Conservation (phyloP, 345 rosid species). For the Physaria fendleri region DNA sequence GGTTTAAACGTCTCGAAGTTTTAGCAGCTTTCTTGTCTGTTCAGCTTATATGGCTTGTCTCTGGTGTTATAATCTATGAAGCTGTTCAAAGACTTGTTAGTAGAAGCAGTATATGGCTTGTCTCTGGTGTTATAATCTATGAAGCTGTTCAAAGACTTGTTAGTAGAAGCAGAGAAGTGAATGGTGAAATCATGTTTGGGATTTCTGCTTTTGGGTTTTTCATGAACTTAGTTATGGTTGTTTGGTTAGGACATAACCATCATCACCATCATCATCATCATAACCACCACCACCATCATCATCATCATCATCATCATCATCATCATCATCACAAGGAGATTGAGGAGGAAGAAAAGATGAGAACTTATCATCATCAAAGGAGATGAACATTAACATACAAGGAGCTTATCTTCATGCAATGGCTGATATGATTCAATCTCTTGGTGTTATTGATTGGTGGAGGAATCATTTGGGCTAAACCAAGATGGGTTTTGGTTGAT, state of each 20-base stretch:
- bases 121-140: conserved; percentile 52
- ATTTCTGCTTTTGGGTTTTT: conserved; percentile 70
- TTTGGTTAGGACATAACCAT: conserved; percentile 63
- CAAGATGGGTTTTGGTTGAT: conserved; percentile 61
- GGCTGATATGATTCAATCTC: too few relatives aligned
- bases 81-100: conserved; percentile 55
- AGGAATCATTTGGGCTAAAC: conserved; percentile 57
- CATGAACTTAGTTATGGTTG: conserved; percentile 56
- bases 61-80: conserved; percentile 55
- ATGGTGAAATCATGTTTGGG: conserved; percentile 67
- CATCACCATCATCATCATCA: conserved; percentile 20
- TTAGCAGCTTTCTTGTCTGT: conserved; percentile 75
- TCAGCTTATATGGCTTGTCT: conserved; percentile 76
- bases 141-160: conserved; percentile 64
- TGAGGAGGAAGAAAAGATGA: conserved; percentile 16
- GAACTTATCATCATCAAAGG: conserved; percentile 9
- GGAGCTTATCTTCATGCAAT: conserved; percentile 76
- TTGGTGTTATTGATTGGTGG: conserved; percentile 87
- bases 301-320: conserved; percentile 15
- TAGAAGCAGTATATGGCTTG: conserved; percentile 31
- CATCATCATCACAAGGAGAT: conserved; percentile 19
- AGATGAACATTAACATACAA: conserved; percentile 63
- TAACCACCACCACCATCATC: not conserved
- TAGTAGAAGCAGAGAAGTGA: conserved; percentile 37
- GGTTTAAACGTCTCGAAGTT: conserved; percentile 66